Conservation (phyloP, 176 grass and related monocot genomes). For the Urochloa ruziziensis region DNA sequence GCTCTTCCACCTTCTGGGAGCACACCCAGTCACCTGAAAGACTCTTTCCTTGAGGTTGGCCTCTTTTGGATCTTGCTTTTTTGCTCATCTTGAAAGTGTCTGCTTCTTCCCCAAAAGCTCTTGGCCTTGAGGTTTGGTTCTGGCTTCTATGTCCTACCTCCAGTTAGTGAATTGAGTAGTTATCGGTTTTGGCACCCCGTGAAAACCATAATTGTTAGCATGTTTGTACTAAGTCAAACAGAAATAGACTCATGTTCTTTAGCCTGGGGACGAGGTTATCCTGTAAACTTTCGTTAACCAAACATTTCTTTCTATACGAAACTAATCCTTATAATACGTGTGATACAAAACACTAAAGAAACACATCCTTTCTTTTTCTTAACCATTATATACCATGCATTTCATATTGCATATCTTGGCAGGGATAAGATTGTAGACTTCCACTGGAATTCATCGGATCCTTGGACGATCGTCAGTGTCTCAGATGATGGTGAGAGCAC, state of each 20-base stretch:
- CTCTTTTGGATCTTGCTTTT: not conserved
- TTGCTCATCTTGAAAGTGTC: not conserved
- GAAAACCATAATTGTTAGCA: not conserved
- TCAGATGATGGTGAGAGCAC: constrained; percentile 98
- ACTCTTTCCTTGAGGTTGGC: not conserved
- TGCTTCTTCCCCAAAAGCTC: not conserved
- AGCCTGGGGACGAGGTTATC: not conserved
- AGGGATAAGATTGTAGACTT: constrained; percentile 92
- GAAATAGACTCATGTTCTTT: not conserved
- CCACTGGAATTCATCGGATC: constrained; percentile 90
- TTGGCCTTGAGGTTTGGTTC: not conserved
- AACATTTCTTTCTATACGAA: not conserved
- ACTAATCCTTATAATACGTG: not conserved
- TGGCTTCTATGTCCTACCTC: not conserved
- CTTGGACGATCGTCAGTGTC: constrained; percentile 96
- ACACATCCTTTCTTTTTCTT: not conserved
- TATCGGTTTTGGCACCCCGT: not conserved
- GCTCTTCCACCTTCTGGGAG: not conserved
- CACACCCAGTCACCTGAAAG: not conserved
- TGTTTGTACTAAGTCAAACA: not conserved
- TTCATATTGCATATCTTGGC: constrained; percentile 12
- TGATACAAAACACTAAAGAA: not conserved
- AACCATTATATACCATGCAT: not conserved
- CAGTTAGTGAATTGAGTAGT: not conserved
- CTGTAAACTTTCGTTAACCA: not conserved